Percentiles rank a stretch among this genome's conserved stretches.
Evolutionary conservation across 2,329 filamentous ascomycete species (phyloP).

Genomic region (Aspergillus pseudoglaucus): DNA sequence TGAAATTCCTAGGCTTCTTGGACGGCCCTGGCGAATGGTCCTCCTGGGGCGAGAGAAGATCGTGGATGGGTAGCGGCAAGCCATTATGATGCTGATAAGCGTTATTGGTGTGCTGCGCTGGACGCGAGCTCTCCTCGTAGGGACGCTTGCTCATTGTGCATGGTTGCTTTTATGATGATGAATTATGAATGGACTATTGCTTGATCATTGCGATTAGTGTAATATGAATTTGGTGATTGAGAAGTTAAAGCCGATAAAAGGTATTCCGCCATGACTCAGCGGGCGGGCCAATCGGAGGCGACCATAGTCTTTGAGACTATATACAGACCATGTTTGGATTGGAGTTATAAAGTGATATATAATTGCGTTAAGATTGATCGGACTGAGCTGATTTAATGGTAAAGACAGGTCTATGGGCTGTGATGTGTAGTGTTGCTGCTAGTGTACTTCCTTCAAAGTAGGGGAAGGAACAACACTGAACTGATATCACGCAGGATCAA

Average conservation of each 20-base stretch:
- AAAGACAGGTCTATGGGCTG: background rate
- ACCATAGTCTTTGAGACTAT: background rate
- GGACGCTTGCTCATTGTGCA: conserved; percentile 35
- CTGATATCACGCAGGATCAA: no score
- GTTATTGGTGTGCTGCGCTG: conserved; percentile 17
- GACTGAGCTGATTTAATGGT: background rate
- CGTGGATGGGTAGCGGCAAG: conserved; percentile 22
- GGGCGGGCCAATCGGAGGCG: background rate
- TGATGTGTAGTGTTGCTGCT: background rate
- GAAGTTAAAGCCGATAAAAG: background rate
- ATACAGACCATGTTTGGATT: background rate
- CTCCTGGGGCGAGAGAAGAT: conserved; percentile 30
- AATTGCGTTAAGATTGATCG: background rate
- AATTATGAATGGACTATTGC: background rate
- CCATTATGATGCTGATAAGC: conserved; percentile 14
- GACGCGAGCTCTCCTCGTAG: conserved; percentile 23
- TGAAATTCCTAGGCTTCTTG: conserved; percentile 35
- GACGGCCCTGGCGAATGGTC: conserved; percentile 19
- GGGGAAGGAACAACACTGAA: background rate
- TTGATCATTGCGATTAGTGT: background rate
- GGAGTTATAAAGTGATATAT: background rate
- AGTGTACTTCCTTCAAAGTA: background rate
- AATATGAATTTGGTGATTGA: background rate
- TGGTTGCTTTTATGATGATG: conserved; percentile 10
- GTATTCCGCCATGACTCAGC: background rate